phyloP scores from a whole-genome alignment of 108 stramenopile species.

The Aurantiochytrium sp. region DNA sequence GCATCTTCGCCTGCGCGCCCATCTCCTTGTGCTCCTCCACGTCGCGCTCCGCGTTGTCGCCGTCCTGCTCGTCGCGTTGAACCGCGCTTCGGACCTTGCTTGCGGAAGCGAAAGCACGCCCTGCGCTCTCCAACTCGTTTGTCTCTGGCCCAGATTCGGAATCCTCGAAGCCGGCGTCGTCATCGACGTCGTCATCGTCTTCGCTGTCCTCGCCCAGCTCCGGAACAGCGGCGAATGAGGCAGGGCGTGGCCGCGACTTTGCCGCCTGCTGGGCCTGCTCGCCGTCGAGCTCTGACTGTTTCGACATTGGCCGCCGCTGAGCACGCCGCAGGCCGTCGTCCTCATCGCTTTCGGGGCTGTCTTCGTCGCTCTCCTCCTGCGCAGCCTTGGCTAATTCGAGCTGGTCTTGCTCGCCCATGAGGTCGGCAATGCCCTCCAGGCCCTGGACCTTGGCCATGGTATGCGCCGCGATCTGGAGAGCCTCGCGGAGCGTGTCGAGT shows the following conservation, averaged over 20 bases:
- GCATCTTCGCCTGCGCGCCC: too few relatives aligned
- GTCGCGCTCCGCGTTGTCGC: neutral
- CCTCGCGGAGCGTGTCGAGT: slow-evolving; percentile 13
- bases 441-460: slow-evolving; percentile 25
- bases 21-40: neutral
- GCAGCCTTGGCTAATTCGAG: neutral
- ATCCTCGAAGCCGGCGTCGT: neutral
- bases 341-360: neutral
- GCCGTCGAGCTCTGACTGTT: too few relatives aligned
- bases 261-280: too few relatives aligned
- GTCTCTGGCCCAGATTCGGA: neutral
- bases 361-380: neutral
- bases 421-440: neutral
- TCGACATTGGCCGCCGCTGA: too few relatives aligned
- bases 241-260: too few relatives aligned
- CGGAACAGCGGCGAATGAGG: too few relatives aligned
- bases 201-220: too few relatives aligned
- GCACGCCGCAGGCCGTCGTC: too few relatives aligned
- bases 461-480: slow-evolving; percentile 1
- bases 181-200: neutral
- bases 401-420: slow-evolving; percentile 25
- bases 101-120: too few relatives aligned
- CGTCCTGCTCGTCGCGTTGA: neutral
- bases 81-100: too few relatives aligned
- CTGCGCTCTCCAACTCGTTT: too few relatives aligned